Evolutionary conservation across 192 early-diverging fungal genomes (phyloP), one percentile per base, ranked within the genome.

Genomic region (Umbelopsis ramanniana): DNA sequence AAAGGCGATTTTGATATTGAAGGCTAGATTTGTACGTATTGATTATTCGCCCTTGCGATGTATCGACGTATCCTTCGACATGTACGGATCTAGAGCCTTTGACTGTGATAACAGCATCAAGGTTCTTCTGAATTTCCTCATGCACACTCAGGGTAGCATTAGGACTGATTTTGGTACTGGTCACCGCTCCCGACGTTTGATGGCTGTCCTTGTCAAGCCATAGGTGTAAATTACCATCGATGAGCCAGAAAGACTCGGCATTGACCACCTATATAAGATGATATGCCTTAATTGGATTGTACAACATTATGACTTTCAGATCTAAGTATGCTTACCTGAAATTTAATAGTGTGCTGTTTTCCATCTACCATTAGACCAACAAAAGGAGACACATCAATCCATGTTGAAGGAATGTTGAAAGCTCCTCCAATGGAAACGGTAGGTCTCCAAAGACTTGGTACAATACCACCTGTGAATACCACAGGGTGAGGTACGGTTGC

Each of bases 381-480:
- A 54, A 74, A 74, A 11, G 73, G 73, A 22, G 73, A 55, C 2
- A 74, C 45, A 38, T 74, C 73, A 15, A 74, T 23, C 60, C 66
- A 68, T 10, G 45, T 67, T 23, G 66, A 53, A 38, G 66, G 73
- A 21, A 74, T 48, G 48, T 68, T 69, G 52, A 74, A 68, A 24
- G 73, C 66, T 4, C 40, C 48, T 26, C 45, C 38, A 52, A 67
- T 68, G 17, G 52, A 50, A n/a, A 55, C 52, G 17, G 54, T 57
- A 6, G 73, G 73, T 35, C 67, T 14, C 73, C 73, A 74, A 12
- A 74, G 53, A 26, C 50, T 69, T 14, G 73, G 73, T 12, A 74
- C 43, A 26, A 69, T 43, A 45, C 66, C 66, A 23, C 73, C 73
- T 6, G 66, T 74, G 24, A 69, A 74, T 2, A 74, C 48, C 2